Percentiles rank a stretch among this genome's conserved stretches.
Conservation (phyloP, 441 rosid species). For the Adansonia rubrostipa region DNA sequence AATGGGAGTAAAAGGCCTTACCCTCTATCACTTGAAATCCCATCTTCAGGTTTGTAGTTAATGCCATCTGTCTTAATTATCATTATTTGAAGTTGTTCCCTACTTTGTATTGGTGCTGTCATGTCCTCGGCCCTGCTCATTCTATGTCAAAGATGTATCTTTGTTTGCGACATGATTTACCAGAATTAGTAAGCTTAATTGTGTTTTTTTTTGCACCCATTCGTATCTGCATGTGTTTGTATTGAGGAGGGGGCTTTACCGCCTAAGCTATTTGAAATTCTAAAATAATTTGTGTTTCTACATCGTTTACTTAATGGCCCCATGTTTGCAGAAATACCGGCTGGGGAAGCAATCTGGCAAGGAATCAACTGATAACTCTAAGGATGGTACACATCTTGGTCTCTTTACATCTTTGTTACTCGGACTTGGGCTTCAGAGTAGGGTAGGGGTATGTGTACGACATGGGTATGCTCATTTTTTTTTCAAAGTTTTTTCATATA, state of each 20-base stretch:
- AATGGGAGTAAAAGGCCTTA: slow-evolving; percentile 95
- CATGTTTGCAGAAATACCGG: slow-evolving; percentile 75
- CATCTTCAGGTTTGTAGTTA: slow-evolving; percentile 80
- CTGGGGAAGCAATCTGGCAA: slow-evolving; percentile 82
- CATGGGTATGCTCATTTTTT: no score
- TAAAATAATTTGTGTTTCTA: neutral
- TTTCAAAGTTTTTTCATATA: no score
- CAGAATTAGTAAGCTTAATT: slow-evolving; percentile 1
- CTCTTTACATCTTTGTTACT: slow-evolving; percentile 24
- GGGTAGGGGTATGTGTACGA: no score
- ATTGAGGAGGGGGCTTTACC: neutral
- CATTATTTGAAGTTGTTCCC: neutral
- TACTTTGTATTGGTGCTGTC: neutral
- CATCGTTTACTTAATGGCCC: slow-evolving; percentile 17
- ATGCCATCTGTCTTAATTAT: slow-evolving; percentile 8
- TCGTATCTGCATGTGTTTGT: neutral
- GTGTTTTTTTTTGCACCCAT: neutral
- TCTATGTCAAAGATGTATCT: neutral
- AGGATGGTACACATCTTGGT: slow-evolving; percentile 67
- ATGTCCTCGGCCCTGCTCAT: neutral
- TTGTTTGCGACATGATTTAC: neutral
- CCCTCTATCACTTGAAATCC: slow-evolving; percentile 92
- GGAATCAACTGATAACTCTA: slow-evolving; percentile 76
- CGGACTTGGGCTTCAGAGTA: no score
- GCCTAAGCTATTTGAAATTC: slow-evolving; percentile 10